Evolutionary conservation across 2,329 filamentous ascomycete species (phyloP).

Genomic region (Fusarium sp.): DNA sequence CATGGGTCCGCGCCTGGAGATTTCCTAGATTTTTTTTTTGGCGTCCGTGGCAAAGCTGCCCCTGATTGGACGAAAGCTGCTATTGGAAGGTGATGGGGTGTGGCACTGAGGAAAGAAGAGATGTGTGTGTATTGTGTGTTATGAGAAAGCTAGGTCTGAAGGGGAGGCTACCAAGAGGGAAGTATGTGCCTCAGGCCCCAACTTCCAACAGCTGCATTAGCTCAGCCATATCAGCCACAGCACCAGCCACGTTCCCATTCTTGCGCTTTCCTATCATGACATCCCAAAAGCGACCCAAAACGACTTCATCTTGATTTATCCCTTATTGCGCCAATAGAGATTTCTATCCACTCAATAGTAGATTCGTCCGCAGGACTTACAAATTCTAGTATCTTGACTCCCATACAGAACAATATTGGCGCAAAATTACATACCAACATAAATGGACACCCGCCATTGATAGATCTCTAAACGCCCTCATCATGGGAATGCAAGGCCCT

Average conservation of each 20-base stretch:
- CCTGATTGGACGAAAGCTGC: slow-evolving; percentile 27
- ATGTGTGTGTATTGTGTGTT: too few species aligned
- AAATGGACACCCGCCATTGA: slow-evolving; percentile 5
- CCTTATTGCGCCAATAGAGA: background rate
- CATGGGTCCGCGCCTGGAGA: slow-evolving; percentile 33
- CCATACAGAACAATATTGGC: background rate
- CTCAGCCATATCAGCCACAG: slow-evolving; percentile 24
- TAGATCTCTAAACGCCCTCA: slow-evolving; percentile 33
- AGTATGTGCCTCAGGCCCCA: too few species aligned
- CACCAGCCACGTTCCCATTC: slow-evolving; percentile 9
- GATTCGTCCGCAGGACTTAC: background rate
- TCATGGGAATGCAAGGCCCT: slow-evolving; percentile 68
- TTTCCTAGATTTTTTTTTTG: slow-evolving; percentile 45
- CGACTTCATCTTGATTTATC: slow-evolving; percentile 2
- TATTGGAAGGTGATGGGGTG: too few species aligned
- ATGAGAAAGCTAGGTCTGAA: too few species aligned
- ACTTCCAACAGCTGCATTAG: slow-evolving; percentile 7
- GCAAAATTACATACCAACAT: background rate
- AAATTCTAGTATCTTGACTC: background rate
- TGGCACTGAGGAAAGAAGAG: too few species aligned
- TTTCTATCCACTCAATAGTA: background rate
- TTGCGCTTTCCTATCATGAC: slow-evolving; percentile 32
- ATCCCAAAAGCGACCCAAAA: slow-evolving; percentile 1
- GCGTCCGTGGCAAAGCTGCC: slow-evolving; percentile 12
- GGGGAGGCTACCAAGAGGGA: too few species aligned